Conservation (phyloP, 305 asterid genomes). For the Rubia peregrina region DNA sequence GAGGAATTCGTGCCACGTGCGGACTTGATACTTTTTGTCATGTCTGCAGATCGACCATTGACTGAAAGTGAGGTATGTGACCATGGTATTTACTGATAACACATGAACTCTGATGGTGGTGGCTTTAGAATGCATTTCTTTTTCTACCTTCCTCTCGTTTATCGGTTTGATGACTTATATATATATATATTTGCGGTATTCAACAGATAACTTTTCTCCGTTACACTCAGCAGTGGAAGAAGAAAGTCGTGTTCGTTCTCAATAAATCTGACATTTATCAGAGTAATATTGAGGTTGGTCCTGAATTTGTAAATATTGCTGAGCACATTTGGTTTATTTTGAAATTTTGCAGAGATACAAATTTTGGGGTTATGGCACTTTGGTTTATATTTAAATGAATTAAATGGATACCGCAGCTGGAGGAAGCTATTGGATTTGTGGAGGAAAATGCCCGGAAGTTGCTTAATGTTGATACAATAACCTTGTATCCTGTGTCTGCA, state of each 20-base stretch:
- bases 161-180: slow-evolving; percentile 15
- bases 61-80: slow-evolving; percentile 94
- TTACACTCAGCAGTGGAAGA: slow-evolving; percentile 94
- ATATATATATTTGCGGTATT: slow-evolving; percentile 22
- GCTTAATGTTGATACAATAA: slow-evolving; percentile 66
- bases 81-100: slow-evolving; percentile 7
- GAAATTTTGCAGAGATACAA: not conserved
- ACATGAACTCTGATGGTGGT: not conserved
- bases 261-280: slow-evolving; percentile 84
- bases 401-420: slow-evolving; percentile 45
- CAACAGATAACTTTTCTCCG: slow-evolving; percentile 85
- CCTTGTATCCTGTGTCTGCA: slow-evolving; percentile 84
- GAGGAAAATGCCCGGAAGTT: slow-evolving; percentile 64
- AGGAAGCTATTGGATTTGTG: slow-evolving; percentile 77
- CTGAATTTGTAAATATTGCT: not conserved
- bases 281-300: slow-evolving; percentile 59
- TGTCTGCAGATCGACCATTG: slow-evolving; percentile 96
- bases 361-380: slow-evolving; percentile 19
- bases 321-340: slow-evolving; percentile 11
- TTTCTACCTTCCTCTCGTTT: not conserved
- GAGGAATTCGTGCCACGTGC: slow-evolving; percentile 99
- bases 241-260: slow-evolving; percentile 79
- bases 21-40: slow-evolving; percentile 83
- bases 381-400: slow-evolving; percentile 21
- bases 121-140: not conserved